Evolutionary conservation across 345 rosid genomes (phyloP).

Genomic region (Physaria fendleri): DNA sequence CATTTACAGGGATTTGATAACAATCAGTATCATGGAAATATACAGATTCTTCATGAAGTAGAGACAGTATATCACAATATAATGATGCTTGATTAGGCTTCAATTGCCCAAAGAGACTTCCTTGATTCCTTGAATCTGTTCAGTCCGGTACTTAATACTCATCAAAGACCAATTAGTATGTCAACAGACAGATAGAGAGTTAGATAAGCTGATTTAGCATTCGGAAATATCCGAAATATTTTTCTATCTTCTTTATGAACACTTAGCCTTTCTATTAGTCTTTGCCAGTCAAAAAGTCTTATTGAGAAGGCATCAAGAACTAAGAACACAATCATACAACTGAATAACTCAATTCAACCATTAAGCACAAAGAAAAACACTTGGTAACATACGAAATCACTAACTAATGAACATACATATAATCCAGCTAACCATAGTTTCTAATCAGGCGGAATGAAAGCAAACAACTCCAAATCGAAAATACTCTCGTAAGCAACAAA

Average conservation of each 20-base stretch:
- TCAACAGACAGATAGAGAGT: background rate
- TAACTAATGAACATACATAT: background rate
- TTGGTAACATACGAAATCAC: background rate
- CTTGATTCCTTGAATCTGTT: background rate
- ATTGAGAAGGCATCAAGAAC: background rate
- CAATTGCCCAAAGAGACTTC: too few species aligned
- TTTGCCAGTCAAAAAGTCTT: background rate
- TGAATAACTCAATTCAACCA: conserved; percentile 1
- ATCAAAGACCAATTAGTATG: background rate
- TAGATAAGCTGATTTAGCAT: background rate
- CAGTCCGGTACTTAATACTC: background rate
- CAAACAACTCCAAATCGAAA: background rate
- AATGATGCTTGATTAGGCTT: too few species aligned
- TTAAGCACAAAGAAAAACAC: background rate
- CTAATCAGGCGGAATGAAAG: background rate
- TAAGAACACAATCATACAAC: background rate
- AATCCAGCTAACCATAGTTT: conserved; percentile 5
- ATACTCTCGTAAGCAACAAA: background rate
- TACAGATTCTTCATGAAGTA: too few species aligned
- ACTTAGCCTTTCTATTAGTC: background rate
- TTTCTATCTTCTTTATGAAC: background rate
- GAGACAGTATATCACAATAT: too few species aligned
- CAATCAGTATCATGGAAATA: too few species aligned
- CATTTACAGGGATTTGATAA: too few species aligned
- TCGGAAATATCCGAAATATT: background rate